Base-by-base conservation (phyloP, 305 asterid species). In the Solanum aculeatissimum region DNA sequence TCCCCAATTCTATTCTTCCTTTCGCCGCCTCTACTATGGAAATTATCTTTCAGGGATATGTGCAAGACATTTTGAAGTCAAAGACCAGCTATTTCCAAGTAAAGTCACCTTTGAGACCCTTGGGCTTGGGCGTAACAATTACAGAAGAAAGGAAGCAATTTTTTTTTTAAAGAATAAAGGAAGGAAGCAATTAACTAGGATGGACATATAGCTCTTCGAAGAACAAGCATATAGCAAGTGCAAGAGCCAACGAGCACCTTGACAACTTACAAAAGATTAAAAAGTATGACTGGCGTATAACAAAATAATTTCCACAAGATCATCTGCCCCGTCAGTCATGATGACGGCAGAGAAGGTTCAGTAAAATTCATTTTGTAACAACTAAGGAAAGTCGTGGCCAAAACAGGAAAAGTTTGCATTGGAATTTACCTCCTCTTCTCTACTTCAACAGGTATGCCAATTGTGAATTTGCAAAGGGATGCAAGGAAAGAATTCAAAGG, bases 391-490 rank as follows among this genome's bases (percentile, higher is more conserved):
- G 63, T 49, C 38, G 14, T 49, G 9, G 81, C 81, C 23, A 75
- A 27, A 75, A 49, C 23, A 25, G 81, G 81, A 75, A 68, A 75
- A 49, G 62, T 49, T 75, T 25, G 62, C 63, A 53, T 38, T 19
- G 11, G 77, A 79, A 55, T 69, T 68, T 91, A 95, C 99, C 99
- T 92, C 89, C 88, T 95, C 92, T 88, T 96, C 86, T 95, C 99
- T 85, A 87, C 91, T 91, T 96, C 99, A 83, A 79, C 85, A 83
- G 98, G 99, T 83, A 92, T 87, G 85, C 92, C 91, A 87, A 96
- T 95, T 85, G 99, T 96, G 89, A 96, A 96, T 90, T 96, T 96
- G 97, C 99, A 96, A 85, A 96, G 98, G 68, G 99, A 96, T 38
- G 99, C 98, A 85, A 96, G 97, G 89, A 94, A 96, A 68, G 99